Evolutionary conservation across 345 rosid species (phyloP), one percentile per base, ranked within the genome.

Genomic region (Brassica juncea): DNA sequence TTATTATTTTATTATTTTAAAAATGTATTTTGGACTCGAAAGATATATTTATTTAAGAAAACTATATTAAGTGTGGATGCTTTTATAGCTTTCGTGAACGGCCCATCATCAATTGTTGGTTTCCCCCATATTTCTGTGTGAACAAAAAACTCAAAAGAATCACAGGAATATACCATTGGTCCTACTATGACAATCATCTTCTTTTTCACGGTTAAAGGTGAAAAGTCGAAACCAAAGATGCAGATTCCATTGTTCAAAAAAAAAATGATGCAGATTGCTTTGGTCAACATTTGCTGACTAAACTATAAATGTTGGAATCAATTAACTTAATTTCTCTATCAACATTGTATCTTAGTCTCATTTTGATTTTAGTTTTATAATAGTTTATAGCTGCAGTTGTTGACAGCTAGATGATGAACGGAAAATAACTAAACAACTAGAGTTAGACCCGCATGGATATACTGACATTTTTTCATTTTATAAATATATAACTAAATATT

Each of bases 271-370:
- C 67, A 75, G 79, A 75, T 75, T 75, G 67, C 0, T 42, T 16
- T 66, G 23, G 72, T 75, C 66, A 66, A 75, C 30, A 75, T 75
- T 62, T 44, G 76, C 76, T 47, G 31, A 73, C 44, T 47, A 73
- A 64, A 73, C 8, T 3, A 72, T 5, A 72, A n/a, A 72, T 60
- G 58, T 39, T 54, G 6, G 58, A 75, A 66, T 55, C 57, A 14
- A 21, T 60, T 30, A 58, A 58, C 5, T 8, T 74, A 19, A 4
- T 12, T 65, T 65, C 8, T 32, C 12, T 47, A 16, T 11, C 47
- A 7, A 27, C 10, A 32, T 35, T 62, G 14, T 49, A 32, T 39
- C 44, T 9, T 9, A 39, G 44, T 23, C 32, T 52, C 23, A 2
- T 52, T 31, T 47, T 19, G 2, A 31, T 23, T 52, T 4, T 23